Evolutionary conservation across 345 rosid genomes (phyloP).

Genomic region (Acer negundo): DNA sequence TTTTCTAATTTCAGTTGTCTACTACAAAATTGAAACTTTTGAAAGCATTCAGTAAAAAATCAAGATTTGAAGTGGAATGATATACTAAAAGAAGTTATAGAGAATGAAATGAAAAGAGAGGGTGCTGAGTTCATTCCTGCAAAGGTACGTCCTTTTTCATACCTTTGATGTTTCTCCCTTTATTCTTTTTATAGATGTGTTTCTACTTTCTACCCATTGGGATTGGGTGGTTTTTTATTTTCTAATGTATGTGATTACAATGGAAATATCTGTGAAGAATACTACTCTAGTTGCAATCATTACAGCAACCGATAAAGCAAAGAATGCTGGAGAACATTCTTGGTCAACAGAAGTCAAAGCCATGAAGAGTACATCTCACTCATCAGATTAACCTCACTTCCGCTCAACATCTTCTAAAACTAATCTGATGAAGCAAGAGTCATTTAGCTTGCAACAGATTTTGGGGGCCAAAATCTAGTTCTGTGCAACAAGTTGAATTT

Average conservation of each 20-base stretch:
- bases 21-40: conserved; percentile 11
- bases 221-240: neutral
- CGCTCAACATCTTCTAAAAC: too few species aligned
- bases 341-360: too few species aligned
- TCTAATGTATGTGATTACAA: neutral
- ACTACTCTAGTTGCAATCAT: too few species aligned
- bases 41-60: conserved; percentile 45
- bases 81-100: conserved; percentile 50
- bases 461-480: too few species aligned
- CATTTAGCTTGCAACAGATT: too few species aligned
- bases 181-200: neutral
- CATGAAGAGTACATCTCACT: too few species aligned
- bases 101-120: conserved; percentile 55
- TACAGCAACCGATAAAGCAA: too few species aligned
- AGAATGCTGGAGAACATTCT: too few species aligned
- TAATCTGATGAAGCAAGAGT: too few species aligned
- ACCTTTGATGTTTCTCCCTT: neutral
- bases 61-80: conserved; percentile 51
- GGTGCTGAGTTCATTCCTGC: conserved; percentile 62
- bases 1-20: too few species aligned
- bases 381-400: too few species aligned
- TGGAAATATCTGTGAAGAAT: neutral
- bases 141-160: conserved; percentile 35
- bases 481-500: too few species aligned
- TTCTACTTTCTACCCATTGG: neutral